These are phyloP conservation scores for Hanseniaspora gamundiae DNA, from an alignment of 1,139 yeast species.

Conservation along the genomic window DNA sequence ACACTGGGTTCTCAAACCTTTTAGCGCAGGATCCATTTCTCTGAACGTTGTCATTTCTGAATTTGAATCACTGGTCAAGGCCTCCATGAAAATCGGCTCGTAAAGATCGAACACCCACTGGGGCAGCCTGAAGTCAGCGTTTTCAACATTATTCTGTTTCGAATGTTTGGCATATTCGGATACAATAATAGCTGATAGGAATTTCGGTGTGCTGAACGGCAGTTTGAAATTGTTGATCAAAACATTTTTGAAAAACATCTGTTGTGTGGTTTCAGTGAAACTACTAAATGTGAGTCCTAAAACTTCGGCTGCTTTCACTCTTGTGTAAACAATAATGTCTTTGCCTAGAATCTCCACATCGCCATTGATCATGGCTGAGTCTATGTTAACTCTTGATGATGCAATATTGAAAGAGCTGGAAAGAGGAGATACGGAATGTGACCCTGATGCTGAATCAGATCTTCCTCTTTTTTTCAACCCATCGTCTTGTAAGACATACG, in stretches of 20 bases:
- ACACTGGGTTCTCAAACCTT: slow-evolving; percentile 79
- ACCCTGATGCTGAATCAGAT: slow-evolving; percentile 13
- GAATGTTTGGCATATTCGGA: slow-evolving; percentile 51
- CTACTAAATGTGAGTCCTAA: slow-evolving; percentile 59
- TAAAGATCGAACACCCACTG: slow-evolving; percentile 22
- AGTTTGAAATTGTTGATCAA: slow-evolving; percentile 23
- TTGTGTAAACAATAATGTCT: slow-evolving; percentile 62
- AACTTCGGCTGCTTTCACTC: slow-evolving; percentile 66
- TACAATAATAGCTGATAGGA: slow-evolving; percentile 55
- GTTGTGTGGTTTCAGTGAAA: slow-evolving; percentile 33
- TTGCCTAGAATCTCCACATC: slow-evolving; percentile 79
- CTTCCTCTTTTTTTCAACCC: slow-evolving; percentile 20
- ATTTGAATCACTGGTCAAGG: slow-evolving; percentile 28
- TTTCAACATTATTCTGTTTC: slow-evolving; percentile 17
- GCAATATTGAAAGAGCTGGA: slow-evolving; percentile 10
- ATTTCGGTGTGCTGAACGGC: slow-evolving; percentile 73
- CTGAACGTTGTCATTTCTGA: slow-evolving; percentile 44
- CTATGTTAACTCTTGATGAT: slow-evolving; percentile 53
- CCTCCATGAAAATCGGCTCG: slow-evolving; percentile 27
- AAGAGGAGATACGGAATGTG: slow-evolving; percentile 41
- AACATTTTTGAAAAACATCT: slow-evolving; percentile 27
- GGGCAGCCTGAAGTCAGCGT: slow-evolving; percentile 13
- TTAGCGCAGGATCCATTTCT: slow-evolving; percentile 77
- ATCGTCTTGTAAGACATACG: slow-evolving; percentile 21
- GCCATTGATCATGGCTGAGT: slow-evolving; percentile 84